phyloP scores from a whole-genome alignment of 176 grass and related monocot genomes.

The Eleusine coracana region DNA sequence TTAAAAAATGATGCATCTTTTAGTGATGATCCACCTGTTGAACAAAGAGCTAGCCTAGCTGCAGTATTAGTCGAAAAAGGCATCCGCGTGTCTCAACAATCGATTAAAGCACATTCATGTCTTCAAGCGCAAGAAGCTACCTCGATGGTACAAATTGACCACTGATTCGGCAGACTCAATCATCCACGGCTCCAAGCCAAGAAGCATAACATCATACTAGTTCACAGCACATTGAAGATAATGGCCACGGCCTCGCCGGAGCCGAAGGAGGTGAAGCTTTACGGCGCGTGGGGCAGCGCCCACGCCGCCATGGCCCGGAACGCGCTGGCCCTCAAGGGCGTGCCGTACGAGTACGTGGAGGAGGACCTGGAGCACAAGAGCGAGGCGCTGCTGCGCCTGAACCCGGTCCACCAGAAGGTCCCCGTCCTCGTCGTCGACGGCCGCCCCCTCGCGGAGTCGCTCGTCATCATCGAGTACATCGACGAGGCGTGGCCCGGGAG shows the following conservation, averaged over 20 bases:
- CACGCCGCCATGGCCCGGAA: constrained; percentile 37
- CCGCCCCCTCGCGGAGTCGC: constrained; percentile 34
- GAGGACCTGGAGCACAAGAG: constrained; percentile 64
- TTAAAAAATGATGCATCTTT: neutral
- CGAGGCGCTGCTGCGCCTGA: constrained; percentile 38
- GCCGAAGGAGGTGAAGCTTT: constrained; percentile 33
- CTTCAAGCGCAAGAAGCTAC: constrained; percentile 29
- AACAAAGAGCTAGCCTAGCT: neutral
- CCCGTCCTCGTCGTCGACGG: constrained; percentile 53
- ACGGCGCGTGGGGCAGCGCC: constrained; percentile 39
- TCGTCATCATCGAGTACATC: constrained; percentile 59
- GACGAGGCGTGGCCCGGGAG: constrained; percentile 47
- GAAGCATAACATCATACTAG: neutral
- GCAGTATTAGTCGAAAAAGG: neutral
- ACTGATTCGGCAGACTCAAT: neutral
- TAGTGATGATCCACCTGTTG: neutral
- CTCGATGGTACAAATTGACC: neutral
- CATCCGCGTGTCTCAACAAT: neutral
- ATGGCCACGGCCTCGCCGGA: neutral
- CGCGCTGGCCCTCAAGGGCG: constrained; percentile 55
- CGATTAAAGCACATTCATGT: neutral
- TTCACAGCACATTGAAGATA: neutral
- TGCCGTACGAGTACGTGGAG: constrained; percentile 56
- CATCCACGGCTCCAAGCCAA: neutral
- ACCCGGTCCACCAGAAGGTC: constrained; percentile 54